Evolutionary conservation across 2,329 filamentous ascomycete species (phyloP).

Genomic region (Pyrenophora tritici-repentis): DNA sequence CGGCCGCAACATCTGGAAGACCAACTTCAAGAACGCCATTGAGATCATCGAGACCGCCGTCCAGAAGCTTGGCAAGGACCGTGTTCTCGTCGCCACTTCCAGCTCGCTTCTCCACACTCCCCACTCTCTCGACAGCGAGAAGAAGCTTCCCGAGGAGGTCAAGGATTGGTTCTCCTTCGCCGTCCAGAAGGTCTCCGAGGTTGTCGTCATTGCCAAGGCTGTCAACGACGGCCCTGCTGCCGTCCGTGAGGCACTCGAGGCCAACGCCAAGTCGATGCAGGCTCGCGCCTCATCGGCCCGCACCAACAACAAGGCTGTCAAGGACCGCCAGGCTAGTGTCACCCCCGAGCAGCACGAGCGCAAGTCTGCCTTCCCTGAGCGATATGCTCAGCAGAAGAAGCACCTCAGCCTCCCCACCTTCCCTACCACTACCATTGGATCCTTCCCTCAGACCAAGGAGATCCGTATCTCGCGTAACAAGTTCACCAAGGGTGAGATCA

Average conservation of each 20-base stretch:
- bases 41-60: conserved; percentile 87
- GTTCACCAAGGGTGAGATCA: conserved; percentile 99
- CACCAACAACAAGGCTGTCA: conserved; percentile 97
- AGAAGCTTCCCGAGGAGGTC: conserved; percentile 93
- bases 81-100: conserved; percentile 95
- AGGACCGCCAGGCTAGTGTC: conserved; percentile 92
- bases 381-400: conserved; percentile 87
- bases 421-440: conserved; percentile 99
- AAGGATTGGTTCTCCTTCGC: conserved; percentile 99
- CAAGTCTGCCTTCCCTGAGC: conserved; percentile 82
- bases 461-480: conserved; percentile 97
- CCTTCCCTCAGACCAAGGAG: conserved; percentile 99
- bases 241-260: conserved; percentile 87
- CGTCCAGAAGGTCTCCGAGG: conserved; percentile 88
- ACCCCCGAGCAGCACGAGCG: conserved; percentile 86
- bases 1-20: conserved; percentile 99
- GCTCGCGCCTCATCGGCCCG: conserved; percentile 88
- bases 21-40: conserved; percentile 95
- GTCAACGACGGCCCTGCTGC: conserved; percentile 89
- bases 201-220: conserved; percentile 93
- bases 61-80: conserved; percentile 95
- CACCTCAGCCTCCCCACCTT: conserved; percentile 93
- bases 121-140: conserved; percentile 97
- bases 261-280: conserved; percentile 93
- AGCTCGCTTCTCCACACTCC: conserved; percentile 98